Conservation (phyloP, 768 basidiomycete species). For the Termitomyces heimii region DNA sequence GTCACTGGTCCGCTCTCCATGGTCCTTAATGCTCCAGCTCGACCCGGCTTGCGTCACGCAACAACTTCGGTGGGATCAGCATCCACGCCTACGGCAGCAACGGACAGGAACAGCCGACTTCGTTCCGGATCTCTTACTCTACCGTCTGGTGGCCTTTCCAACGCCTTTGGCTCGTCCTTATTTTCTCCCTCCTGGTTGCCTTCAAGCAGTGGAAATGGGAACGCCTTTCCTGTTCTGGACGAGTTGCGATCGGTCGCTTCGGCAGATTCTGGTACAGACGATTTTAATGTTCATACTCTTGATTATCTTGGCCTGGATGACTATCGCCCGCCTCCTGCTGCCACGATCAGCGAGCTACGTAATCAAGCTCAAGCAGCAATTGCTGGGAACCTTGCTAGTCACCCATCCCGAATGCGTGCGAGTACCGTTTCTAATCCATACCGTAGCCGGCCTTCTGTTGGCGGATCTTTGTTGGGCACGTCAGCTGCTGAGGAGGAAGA, state of each 20-base stretch:
- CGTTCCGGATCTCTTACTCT: constrained; percentile 91
- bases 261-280: constrained; percentile 74
- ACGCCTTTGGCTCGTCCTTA: constrained; percentile 83
- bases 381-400: constrained; percentile 66
- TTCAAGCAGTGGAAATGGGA: constrained; percentile 47
- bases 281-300: constrained; percentile 90
- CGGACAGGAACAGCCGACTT: constrained; percentile 75
- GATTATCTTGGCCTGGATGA: constrained; percentile 95
- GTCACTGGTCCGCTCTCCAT: constrained; percentile 38
- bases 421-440: constrained; percentile 95
- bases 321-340: constrained; percentile 71
- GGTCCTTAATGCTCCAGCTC: constrained; percentile 37
- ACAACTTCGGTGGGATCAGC: constrained; percentile 62
- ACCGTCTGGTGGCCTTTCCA: constrained; percentile 68
- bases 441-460: constrained; percentile 54
- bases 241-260: constrained; percentile 79
- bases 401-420: constrained; percentile 77
- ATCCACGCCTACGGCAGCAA: constrained; percentile 41
- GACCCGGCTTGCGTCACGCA: constrained; percentile 74
- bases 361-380: constrained; percentile 89
- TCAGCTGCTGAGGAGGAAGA: constrained; percentile 74
- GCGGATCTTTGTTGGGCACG: constrained; percentile 58
- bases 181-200: constrained; percentile 90
- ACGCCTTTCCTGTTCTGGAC: constrained; percentile 63
- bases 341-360: constrained; percentile 84